Evolutionary conservation across 2,329 filamentous ascomycete species (phyloP), one percentile per base, ranked within the genome.

Genomic region (Diplocarpon rosae): DNA sequence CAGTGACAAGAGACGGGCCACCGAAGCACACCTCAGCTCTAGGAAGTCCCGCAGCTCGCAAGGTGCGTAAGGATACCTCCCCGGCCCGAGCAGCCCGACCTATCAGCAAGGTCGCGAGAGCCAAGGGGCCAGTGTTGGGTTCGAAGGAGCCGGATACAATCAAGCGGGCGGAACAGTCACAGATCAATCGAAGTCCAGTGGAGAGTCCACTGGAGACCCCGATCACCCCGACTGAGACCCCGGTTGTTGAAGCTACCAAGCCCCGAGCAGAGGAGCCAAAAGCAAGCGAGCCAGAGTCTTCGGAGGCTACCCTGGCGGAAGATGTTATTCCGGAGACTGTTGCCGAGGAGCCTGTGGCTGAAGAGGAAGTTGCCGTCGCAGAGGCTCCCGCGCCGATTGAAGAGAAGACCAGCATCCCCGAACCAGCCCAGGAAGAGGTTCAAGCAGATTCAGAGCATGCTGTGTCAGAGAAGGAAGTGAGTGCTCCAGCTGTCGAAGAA

Each of bases 1-100:
- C 58, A 31, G 42, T 40, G 7, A 55, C 54, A n/a, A 54, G 48
- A 32, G 56, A 61, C 48, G 55, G 51, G n/a, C 45, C 53, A 17
- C 34, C 52, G 12, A 56, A 54, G 37, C 36, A 29, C 5, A 30
- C 30, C 11, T 39, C 43, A 28, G 36, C 39, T 20, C 33, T 42
- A 12, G 49, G 43, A 37, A 52, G 46, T 32, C 46, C 45, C 39
- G 51, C 51, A 16, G 32, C 46, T 1, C 45, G 38, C 7, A 54
- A 54, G 33, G 43, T 37, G 3, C 38, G 28, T 7, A 53, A 46
- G 34, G 35, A 50, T 16, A 32, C 37, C 30, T 39, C 40, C 12
- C 47, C 46, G n/a, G 42, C 43, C 2, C 52, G 51, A 36, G 36
- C 37, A 11, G 34, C 33, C 5, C 20, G 36, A 1, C 52, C 51